Percentiles rank a stretch among this genome's conserved stretches.
Conservation (phyloP, 2,329 filamentous ascomycete species). For the Fulvia fulva region DNA sequence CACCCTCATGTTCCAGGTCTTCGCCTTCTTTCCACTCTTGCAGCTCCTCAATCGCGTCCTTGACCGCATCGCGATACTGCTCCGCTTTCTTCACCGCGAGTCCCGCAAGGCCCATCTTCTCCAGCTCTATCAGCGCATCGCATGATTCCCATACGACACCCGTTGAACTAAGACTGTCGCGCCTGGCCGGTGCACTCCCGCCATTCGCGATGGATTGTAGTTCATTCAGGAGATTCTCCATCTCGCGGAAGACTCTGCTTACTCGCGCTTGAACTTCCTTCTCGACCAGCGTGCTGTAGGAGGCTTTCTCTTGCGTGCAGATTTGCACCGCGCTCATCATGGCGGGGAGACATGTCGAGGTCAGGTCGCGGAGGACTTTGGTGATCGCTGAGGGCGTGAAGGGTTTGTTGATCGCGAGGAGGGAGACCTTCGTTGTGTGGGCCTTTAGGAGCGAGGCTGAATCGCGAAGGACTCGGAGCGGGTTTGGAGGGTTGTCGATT, state of each 20-base stretch:
- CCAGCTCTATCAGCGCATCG: constrained; percentile 64
- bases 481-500: constrained; percentile 41
- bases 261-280: constrained; percentile 60
- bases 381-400: constrained; percentile 75
- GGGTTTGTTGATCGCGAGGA: constrained; percentile 80
- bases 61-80: constrained; percentile 68
- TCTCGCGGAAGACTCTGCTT: constrained; percentile 58
- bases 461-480: constrained; percentile 67
- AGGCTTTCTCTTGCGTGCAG: constrained; percentile 50
- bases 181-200: constrained; percentile 38
- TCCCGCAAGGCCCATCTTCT: constrained; percentile 64
- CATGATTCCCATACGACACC: constrained; percentile 81
- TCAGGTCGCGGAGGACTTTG: constrained; percentile 68
- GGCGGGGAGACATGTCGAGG: constrained; percentile 67
- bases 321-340: constrained; percentile 67
- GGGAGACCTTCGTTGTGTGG: constrained; percentile 80
- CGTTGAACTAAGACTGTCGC: constrained; percentile 58
- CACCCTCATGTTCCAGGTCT: constrained; percentile 41
- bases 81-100: constrained; percentile 68
- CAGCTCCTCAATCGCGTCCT: constrained; percentile 80
- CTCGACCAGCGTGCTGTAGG: constrained; percentile 62
- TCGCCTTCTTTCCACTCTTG: constrained; percentile 77
- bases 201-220: constrained; percentile 55
- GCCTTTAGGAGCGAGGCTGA: constrained; percentile 70
- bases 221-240: constrained; percentile 56